Base-by-base conservation (phyloP, 306 rosid genomes). In the Quercus cerris region DNA sequence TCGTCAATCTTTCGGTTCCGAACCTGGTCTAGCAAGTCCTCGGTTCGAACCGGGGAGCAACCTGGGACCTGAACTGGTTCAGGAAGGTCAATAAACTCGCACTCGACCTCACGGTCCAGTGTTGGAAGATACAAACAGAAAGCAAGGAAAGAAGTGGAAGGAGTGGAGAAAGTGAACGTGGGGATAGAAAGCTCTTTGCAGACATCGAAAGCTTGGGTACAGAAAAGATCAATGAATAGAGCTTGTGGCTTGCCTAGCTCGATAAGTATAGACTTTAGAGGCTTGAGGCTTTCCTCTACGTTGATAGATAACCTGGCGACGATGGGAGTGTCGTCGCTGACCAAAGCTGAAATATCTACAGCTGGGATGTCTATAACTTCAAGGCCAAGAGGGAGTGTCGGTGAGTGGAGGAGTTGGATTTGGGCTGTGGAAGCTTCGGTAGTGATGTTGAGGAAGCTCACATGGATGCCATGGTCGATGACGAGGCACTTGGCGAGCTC, bases 401-500 rank as follows among this genome's bases (percentile, higher is more conserved):
- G 67, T 0, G 89, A 73, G 72, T 77, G 82, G 14, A 89, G 77
- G 2, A 89, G 87, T 2, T 59, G 56, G 62, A 54, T 79, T 71
- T 89, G 87, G 3, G 82, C 87, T 0, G 82, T 57, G 70, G 90
- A 86, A 28, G 86, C 82, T 44, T 85, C 86, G 74, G 90, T 75
- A 76, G 93, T 85, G 83, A 89, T 75, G 77, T 87, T 78, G 55
- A 89, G 81, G 81, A 89, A 89, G 78, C 79, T 85, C 9, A 83
- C 88, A 17, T n/a, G 81, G 52, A 69, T 51, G 44, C 62, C 69
- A 7, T 86, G 89, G 52, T 79, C 62, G 51, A 17, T 58, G 10
- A 80, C 90, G 1, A 89, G 87, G 52, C 70, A 62, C 20, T 78
- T 81, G 3, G 89, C 77, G 1, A 89, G 15, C 81, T 80, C 82